Percentiles rank a stretch among this genome's conserved stretches.
Evolutionary conservation across 495 filamentous ascomycete species (phyloP).

Genomic region (Daldinia childiae): DNA sequence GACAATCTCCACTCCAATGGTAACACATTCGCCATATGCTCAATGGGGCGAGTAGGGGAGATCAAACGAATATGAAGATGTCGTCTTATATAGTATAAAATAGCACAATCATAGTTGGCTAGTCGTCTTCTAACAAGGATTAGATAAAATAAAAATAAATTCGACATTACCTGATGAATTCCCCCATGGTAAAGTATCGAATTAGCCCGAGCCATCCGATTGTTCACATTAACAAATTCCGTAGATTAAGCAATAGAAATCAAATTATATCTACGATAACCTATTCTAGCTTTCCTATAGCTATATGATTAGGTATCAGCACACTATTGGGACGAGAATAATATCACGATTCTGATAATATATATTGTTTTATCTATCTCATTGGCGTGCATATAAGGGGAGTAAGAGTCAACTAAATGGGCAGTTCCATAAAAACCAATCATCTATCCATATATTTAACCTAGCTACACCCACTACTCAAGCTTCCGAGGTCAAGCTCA

Average conservation of each 20-base stretch:
- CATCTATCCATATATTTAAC: background rate
- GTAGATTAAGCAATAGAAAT: background rate
- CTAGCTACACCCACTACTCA: conserved; percentile 8
- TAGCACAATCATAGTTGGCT: background rate
- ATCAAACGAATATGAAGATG: background rate
- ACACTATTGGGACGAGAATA: background rate
- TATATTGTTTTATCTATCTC: too few species aligned
- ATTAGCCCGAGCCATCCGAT: background rate
- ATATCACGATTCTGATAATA: background rate
- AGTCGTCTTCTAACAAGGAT: background rate
- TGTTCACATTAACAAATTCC: background rate
- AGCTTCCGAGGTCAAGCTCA: conserved; percentile 42
- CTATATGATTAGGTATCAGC: too few species aligned
- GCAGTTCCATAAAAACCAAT: background rate
- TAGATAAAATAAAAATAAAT: background rate
- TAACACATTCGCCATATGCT: background rate
- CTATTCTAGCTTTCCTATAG: too few species aligned
- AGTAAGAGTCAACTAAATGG: background rate
- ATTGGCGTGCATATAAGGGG: background rate
- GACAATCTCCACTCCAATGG: background rate
- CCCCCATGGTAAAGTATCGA: background rate
- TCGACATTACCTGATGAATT: background rate
- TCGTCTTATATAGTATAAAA: background rate
- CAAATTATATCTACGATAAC: background rate
- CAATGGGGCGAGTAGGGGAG: background rate